phyloP scores from a whole-genome alignment of 2,329 filamentous ascomycete species.

The Cryphonectria naterciae region DNA sequence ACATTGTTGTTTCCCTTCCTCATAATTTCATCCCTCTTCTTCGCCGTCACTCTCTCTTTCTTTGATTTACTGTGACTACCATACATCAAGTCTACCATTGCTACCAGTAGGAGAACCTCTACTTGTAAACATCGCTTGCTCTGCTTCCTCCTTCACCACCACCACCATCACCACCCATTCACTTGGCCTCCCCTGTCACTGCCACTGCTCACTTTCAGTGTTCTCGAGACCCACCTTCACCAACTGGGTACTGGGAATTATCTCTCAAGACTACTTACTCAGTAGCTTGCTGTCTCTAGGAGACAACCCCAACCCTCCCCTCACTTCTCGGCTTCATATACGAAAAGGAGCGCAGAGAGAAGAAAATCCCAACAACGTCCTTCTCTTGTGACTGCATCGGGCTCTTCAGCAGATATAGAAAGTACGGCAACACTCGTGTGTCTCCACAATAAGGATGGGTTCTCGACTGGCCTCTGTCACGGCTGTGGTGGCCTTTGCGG shows the following conservation, averaged over 20 bases:
- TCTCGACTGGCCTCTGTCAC: conserved; percentile 51
- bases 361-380: background rate
- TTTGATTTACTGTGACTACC: background rate
- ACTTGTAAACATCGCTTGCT: background rate
- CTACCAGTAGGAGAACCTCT: background rate
- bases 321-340: background rate
- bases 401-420: background rate
- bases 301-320: background rate
- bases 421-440: background rate
- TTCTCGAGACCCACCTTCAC: background rate
- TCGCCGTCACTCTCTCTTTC: background rate
- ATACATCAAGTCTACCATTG: background rate
- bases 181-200: background rate
- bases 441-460: conserved; percentile 43
- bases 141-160: background rate
- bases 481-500: conserved; percentile 53
- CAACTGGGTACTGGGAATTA: background rate
- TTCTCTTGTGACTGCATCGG: background rate
- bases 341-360: background rate
- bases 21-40: background rate
- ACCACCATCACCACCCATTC: background rate
- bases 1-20: background rate
- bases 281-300: background rate
- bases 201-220: background rate
- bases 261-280: too few relatives aligned